Evolutionary conservation across 805 yeast genomes (phyloP).

Genomic region (Ogataea populi-albae): DNA sequence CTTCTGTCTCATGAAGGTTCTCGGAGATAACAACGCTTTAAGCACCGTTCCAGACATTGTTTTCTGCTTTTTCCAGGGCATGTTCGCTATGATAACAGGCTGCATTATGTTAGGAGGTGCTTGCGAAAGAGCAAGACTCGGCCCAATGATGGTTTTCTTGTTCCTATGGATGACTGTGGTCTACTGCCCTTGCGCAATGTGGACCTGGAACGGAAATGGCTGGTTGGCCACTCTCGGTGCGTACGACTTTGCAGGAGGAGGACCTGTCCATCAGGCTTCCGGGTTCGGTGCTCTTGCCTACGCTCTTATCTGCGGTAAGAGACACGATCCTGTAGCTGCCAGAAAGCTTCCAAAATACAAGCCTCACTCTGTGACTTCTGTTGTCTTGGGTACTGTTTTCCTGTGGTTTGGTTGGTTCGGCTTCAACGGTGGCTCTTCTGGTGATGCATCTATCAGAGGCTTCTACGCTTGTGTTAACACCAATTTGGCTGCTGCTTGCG

Average conservation of each 20-base stretch:
- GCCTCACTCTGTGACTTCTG: conserved; percentile 90
- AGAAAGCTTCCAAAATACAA: conserved; percentile 80
- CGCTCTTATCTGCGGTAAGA: conserved; percentile 87
- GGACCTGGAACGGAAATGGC: conserved; percentile 96
- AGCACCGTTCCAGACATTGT: conserved; percentile 82
- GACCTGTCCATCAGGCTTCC: conserved; percentile 93
- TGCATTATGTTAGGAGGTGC: conserved; percentile 97
- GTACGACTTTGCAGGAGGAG: conserved; percentile 97
- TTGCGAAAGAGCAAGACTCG: conserved; percentile 92
- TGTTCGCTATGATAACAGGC: conserved; percentile 94
- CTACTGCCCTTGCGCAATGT: conserved; percentile 92
- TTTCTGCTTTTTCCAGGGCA: conserved; percentile 89
- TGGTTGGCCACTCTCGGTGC: conserved; percentile 85
- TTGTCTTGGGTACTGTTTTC: conserved; percentile 89
- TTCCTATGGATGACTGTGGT: conserved; percentile 95
- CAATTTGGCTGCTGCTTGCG: conserved; percentile 88
- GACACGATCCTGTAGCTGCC: conserved; percentile 74
- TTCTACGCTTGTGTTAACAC: conserved; percentile 94
- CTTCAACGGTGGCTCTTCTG: conserved; percentile 98
- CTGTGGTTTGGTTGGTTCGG: conserved; percentile 99
- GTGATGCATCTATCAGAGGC: conserved; percentile 88
- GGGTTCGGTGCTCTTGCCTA: conserved; percentile 95
- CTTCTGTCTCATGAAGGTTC: conserved; percentile 75
- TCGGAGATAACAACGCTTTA: conserved; percentile 74
- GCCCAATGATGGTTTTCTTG: conserved; percentile 93